Evolutionary conservation across 208 protist genomes (phyloP).

Genomic region (Crithidia mellificae): DNA sequence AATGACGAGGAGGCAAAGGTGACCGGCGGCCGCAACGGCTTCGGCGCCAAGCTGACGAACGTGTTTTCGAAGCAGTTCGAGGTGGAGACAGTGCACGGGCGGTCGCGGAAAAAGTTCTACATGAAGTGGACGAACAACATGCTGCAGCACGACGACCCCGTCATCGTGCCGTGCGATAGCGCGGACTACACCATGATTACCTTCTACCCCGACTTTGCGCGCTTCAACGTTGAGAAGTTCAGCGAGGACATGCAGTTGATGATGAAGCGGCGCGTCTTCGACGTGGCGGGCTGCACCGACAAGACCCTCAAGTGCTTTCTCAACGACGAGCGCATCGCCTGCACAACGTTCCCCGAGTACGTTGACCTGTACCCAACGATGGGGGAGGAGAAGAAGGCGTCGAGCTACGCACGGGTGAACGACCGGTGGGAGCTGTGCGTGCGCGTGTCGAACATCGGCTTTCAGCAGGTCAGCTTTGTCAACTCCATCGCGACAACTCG

Average conservation of each 20-base stretch:
- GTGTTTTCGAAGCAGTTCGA: conserved; percentile 98
- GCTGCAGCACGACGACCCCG: conserved; percentile 89
- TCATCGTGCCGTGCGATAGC: conserved; percentile 76
- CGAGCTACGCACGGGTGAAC: conserved; percentile 85
- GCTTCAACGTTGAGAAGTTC: conserved; percentile 96
- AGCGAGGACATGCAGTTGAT: conserved; percentile 97
- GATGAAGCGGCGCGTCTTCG: conserved; percentile 98
- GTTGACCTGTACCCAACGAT: conserved; percentile 95
- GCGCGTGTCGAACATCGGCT: conserved; percentile 91
- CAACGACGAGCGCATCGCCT: conserved; percentile 94
- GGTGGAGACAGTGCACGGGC: conserved; percentile 96
- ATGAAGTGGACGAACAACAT: conserved; percentile 99
- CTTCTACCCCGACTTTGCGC: conserved; percentile 98
- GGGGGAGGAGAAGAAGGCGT: conserved; percentile 78
- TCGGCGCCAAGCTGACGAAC: conserved; percentile 99
- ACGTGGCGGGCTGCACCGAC: conserved; percentile 97
- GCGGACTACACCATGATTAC: conserved; percentile 98
- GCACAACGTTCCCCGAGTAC: conserved; percentile 98
- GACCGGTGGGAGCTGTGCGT: conserved; percentile 98
- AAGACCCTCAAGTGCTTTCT: conserved; percentile 95
- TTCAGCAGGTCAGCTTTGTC: conserved; percentile 99
- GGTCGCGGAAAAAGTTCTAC: conserved; percentile 91
- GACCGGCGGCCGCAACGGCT: conserved; percentile 96
- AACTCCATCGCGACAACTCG: conserved; percentile 99
- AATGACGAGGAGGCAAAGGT: conserved; percentile 98